These are phyloP conservation scores for Tetrastigma voinierianum DNA, from an alignment of 164 flowering plant genomes.

Conservation along the genomic window DNA sequence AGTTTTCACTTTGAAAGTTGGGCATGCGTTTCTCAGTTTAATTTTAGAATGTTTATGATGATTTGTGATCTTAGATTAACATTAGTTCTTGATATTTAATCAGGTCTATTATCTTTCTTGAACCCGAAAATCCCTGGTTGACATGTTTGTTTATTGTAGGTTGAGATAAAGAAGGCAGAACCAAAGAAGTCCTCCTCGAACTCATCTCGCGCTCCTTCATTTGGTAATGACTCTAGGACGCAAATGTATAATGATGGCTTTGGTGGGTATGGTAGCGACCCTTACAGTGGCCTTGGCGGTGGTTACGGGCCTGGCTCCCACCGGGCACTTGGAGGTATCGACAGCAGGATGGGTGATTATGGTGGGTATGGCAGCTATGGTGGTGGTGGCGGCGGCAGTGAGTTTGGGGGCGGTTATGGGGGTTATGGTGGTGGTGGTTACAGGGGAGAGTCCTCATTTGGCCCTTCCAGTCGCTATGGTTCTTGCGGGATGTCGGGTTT, in stretches of 20 bases:
- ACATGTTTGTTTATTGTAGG: slow-evolving; percentile 94
- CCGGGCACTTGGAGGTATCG: slow-evolving; percentile 53
- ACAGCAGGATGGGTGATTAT: slow-evolving; percentile 64
- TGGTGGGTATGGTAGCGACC: slow-evolving; percentile 50
- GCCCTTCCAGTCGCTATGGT: slow-evolving; percentile 50
- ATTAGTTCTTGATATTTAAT: no score
- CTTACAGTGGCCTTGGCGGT: slow-evolving; percentile 57
- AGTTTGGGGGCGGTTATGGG: slow-evolving; percentile 34
- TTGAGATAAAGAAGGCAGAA: slow-evolving; percentile 99
- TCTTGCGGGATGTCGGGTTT: slow-evolving; percentile 38
- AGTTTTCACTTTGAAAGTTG: slow-evolving; percentile 9
- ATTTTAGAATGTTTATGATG: no score
- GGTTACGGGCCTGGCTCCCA: slow-evolving; percentile 67
- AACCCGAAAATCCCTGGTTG: slow-evolving; percentile 56
- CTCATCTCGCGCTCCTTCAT: slow-evolving; percentile 59
- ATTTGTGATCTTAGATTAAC: no score
- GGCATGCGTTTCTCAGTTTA: no score
- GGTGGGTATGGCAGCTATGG: slow-evolving; percentile 38
- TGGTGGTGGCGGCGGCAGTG: slow-evolving; percentile 26
- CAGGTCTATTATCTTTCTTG: slow-evolving; percentile 7
- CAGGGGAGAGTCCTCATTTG: slow-evolving; percentile 42
- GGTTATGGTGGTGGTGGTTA: slow-evolving; percentile 34
- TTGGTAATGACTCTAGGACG: slow-evolving; percentile 79
- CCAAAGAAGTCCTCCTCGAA: slow-evolving; percentile 95
- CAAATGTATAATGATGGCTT: slow-evolving; percentile 58